Evolutionary conservation across 1,284 basidiomycete species (phyloP).

Genomic region (Blastosporella zonata): DNA sequence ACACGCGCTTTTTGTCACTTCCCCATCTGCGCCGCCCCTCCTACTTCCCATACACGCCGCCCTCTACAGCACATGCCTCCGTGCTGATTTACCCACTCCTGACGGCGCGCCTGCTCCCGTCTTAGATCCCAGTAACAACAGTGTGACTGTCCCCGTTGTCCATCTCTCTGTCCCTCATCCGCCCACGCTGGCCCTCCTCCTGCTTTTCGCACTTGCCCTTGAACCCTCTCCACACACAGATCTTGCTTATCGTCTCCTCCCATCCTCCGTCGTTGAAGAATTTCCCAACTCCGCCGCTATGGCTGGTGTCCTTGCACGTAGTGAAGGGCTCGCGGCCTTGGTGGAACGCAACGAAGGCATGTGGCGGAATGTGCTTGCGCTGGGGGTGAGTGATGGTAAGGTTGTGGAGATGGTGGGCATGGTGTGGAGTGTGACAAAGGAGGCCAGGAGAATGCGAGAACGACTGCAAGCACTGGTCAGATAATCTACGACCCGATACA

Average conservation of each 20-base stretch:
- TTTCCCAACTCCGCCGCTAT: conserved; percentile 55
- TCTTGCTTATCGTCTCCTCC: conserved; percentile 39
- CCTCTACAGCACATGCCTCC: conserved; percentile 40
- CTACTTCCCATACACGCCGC: conserved; percentile 46
- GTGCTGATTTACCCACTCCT: conserved; percentile 36
- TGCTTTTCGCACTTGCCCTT: conserved; percentile 40
- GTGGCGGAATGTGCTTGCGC: conserved; percentile 49
- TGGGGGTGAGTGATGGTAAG: conserved; percentile 37
- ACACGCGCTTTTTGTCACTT: conserved; percentile 46
- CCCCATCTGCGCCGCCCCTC: conserved; percentile 32
- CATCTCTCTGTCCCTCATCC: conserved; percentile 37
- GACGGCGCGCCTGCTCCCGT: conserved; percentile 26
- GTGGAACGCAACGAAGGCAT: conserved; percentile 43
- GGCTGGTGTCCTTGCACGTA: conserved; percentile 42
- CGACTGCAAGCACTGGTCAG: neutral
- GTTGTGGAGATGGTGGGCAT: conserved; percentile 43
- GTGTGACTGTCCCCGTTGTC: conserved; percentile 38
- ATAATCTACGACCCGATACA: neutral
- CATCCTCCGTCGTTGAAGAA: conserved; percentile 40
- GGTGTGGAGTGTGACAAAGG: conserved; percentile 50
- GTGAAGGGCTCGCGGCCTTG: conserved; percentile 35
- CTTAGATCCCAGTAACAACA: conserved; percentile 6
- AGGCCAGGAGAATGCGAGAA: conserved; percentile 38
- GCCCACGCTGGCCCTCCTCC: conserved; percentile 37
- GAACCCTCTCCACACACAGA: conserved; percentile 35